Conservation (phyloP, 768 basidiomycete species). For the Podaxis sp. region DNA sequence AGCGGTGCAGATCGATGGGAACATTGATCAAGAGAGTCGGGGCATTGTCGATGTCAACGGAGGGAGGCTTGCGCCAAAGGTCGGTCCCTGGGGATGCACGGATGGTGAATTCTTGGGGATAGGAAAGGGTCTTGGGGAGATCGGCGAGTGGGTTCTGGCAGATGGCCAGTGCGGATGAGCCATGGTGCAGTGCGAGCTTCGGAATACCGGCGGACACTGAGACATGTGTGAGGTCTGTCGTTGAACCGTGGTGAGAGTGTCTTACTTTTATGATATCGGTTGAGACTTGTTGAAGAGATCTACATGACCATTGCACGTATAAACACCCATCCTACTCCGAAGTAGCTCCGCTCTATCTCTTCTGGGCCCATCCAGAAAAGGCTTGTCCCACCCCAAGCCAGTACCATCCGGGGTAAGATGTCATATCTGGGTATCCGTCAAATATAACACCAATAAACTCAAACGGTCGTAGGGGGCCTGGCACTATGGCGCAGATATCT, state of each 20-base stretch:
- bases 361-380: too few relatives aligned
- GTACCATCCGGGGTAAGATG: too few relatives aligned
- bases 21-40: slow-evolving; percentile 28
- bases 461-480: too few relatives aligned
- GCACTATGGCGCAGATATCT: too few relatives aligned
- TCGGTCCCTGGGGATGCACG: slow-evolving; percentile 28
- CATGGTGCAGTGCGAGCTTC: slow-evolving; percentile 30
- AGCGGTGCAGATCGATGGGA: slow-evolving; percentile 29
- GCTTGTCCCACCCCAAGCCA: too few relatives aligned
- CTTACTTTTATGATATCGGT: background rate
- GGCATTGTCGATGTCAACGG: slow-evolving; percentile 30
- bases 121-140: slow-evolving; percentile 24
- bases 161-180: slow-evolving; percentile 32
- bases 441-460: too few relatives aligned
- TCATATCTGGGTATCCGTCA: too few relatives aligned
- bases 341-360: background rate
- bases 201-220: slow-evolving; percentile 17
- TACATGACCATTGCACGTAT: background rate
- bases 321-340: background rate
- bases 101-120: slow-evolving; percentile 24
- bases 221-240: background rate
- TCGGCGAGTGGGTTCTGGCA: slow-evolving; percentile 20
- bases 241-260: background rate
- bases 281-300: background rate
- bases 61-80: slow-evolving; percentile 33